phyloP scores from a whole-genome alignment of 495 filamentous ascomycete genomes.

The Jackrogersella minutella region DNA sequence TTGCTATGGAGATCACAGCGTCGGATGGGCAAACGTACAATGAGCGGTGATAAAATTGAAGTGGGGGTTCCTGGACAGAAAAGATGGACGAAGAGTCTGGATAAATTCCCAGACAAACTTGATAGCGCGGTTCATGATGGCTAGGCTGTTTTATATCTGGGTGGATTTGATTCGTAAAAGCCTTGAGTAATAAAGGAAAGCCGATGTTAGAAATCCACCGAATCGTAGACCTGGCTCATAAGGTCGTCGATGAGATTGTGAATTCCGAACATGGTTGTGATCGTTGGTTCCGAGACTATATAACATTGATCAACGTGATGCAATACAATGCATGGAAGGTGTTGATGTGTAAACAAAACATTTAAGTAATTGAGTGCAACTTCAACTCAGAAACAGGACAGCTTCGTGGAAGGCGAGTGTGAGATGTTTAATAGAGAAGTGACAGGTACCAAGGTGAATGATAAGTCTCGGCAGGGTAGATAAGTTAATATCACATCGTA shows the following conservation, averaged over 20 bases:
- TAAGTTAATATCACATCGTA: slow-evolving; percentile 3
- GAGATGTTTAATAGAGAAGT: slow-evolving; percentile 14
- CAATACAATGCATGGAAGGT: slow-evolving; percentile 13
- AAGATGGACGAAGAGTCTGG: slow-evolving; percentile 57
- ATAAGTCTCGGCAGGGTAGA: background rate
- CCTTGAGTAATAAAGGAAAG: slow-evolving; percentile 14
- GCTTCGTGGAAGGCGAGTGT: slow-evolving; percentile 24
- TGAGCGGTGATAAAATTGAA: slow-evolving; percentile 89
- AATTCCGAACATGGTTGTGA: slow-evolving; percentile 38
- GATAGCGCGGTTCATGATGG: slow-evolving; percentile 32
- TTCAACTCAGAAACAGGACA: slow-evolving; percentile 5
- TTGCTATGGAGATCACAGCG: background rate
- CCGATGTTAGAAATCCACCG: slow-evolving; percentile 36
- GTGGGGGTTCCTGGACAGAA: slow-evolving; percentile 62
- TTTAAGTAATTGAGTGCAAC: slow-evolving; percentile 12
- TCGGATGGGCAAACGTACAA: slow-evolving; percentile 60
- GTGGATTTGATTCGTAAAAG: background rate
- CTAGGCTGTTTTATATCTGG: slow-evolving; percentile 10
- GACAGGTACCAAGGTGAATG: background rate
- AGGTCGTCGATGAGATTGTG: slow-evolving; percentile 39
- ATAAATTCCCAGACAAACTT: slow-evolving; percentile 49
- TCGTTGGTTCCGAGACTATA: slow-evolving; percentile 33
- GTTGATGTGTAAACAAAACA: slow-evolving; percentile 6
- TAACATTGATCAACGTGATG: slow-evolving; percentile 13
- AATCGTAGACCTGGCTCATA: slow-evolving; percentile 38